Base-by-base conservation (phyloP, 2,329 filamentous ascomycete species). In the Fusarium compactum region DNA sequence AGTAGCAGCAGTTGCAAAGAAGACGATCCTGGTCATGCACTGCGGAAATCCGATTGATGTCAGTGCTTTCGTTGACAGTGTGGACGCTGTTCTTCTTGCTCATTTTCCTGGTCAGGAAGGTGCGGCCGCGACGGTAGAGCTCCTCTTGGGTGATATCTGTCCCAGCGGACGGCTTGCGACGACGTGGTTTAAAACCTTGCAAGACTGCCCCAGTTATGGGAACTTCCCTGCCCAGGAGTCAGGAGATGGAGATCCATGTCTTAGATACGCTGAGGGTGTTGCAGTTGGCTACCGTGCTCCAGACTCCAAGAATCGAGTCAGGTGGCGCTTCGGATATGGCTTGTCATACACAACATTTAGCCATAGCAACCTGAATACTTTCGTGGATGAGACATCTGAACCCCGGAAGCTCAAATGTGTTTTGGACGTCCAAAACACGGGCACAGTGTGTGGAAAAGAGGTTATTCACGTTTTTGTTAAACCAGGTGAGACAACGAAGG, bases 91-190 rank as follows among this genome's bases (percentile, higher is more conserved):
- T 15, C 27, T 70, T 20, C 55, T 61, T 20, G 58, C 58, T 27
- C 67, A 70, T 18, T 70, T 70, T 32, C 64, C 67, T 8, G 67
- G 67, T 7, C 67, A 70, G 40, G 67, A 70, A 29, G 67, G 67
- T 11, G 52, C 67, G 12, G 48, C 51, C 30, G 67, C 67, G 3
- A 57, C 51, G 6, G 34, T 68, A 3, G 57, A 70, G 22, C 29
- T 68, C 20, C 32, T 70, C 2, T 32, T 58, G 0, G 67, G 67
- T 3, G 57, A 65, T 9, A 30, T 58, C 6, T 53, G 58, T 15
- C 67, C 67, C 5, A 68, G 64, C 16, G 64, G 67, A 6, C 57
- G 64, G 3, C 54, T 70, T 15, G n/a, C 64, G 1, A 65, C 64
- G 2, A 70, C 67, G 3, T 68, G 67, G 67, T 67, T 70, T 24